Conservation (phyloP, 345 rosid genomes). For the Mallotus nudiflorus region DNA sequence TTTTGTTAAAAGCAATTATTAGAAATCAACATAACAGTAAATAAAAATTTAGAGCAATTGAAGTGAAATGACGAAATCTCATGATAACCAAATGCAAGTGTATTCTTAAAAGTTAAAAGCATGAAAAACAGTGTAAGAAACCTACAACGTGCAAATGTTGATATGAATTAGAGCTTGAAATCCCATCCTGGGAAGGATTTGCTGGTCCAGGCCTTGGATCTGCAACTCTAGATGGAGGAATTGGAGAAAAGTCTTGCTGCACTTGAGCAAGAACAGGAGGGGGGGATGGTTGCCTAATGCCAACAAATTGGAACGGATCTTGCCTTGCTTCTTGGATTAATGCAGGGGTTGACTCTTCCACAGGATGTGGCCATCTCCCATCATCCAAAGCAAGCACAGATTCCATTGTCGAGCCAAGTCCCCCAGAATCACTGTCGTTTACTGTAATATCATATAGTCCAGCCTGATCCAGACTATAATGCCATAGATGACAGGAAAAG, state of each 20-base stretch:
- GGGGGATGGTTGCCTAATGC: constrained; percentile 82
- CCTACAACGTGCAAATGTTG: constrained; percentile 90
- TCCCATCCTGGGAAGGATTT: constrained; percentile 52
- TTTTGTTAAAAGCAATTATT: constrained; percentile 8
- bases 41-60: constrained; percentile 14
- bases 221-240: constrained; percentile 91
- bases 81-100: constrained; percentile 2
- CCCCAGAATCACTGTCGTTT: constrained; percentile 47
- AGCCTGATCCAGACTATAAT: constrained; percentile 47
- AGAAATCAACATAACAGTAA: constrained; percentile 16
- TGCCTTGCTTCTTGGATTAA: constrained; percentile 55
- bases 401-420: constrained; percentile 52
- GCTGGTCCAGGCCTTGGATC: constrained; percentile 99
- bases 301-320: constrained; percentile 77
- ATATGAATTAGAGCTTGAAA: constrained; percentile 51
- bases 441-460: constrained; percentile 44
- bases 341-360: constrained; percentile 47
- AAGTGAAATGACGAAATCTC: neutral
- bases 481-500: constrained; percentile 24
- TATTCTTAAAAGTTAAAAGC: neutral
- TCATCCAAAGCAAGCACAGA: constrained; percentile 91
- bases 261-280: constrained; percentile 95
- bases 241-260: constrained; percentile 57
- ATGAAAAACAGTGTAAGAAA: constrained; percentile 13
- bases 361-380: constrained; percentile 70